Percentiles rank a stretch among this genome's conserved stretches.
Evolutionary conservation across 352 stramenopile genomes (phyloP).

Genomic region (Globisporangium sylvaticum): DNA sequence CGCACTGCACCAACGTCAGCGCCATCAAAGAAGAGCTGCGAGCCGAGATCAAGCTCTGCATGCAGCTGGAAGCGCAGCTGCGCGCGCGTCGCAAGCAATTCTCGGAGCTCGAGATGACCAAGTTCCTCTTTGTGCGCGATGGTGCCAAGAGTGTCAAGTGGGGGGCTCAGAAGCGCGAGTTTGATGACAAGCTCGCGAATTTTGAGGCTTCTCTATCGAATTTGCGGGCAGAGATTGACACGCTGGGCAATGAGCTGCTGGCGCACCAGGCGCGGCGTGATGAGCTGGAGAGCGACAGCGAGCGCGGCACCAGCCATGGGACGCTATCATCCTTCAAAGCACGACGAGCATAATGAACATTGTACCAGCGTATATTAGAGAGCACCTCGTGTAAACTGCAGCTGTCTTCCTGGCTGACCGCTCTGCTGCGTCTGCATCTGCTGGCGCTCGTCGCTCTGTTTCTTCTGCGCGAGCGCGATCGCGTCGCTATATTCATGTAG

Average conservation of each 20-base stretch:
- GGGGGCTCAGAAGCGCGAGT: conserved; percentile 47
- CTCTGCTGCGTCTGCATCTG: conserved; percentile 28
- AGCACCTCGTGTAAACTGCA: conserved; percentile 18
- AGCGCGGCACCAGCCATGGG: conserved; percentile 4
- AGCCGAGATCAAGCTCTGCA: conserved; percentile 17
- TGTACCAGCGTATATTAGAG: not conserved
- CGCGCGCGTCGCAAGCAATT: conserved; percentile 27
- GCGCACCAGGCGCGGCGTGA: not conserved
- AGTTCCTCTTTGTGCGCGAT: conserved; percentile 42
- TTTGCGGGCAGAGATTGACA: conserved; percentile 18
- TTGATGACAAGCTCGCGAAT: conserved; percentile 31
- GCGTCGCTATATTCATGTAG: conserved; percentile 70
- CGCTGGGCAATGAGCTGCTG: conserved; percentile 14
- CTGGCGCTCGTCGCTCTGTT: conserved; percentile 33
- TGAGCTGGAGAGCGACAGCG: conserved; percentile 13
- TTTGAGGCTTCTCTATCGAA: conserved; percentile 26
- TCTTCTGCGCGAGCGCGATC: conserved; percentile 63
- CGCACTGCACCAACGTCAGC: conserved; percentile 48
- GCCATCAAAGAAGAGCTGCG: conserved; percentile 21
- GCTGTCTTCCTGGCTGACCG: conserved; percentile 21
- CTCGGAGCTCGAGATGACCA: conserved; percentile 41
- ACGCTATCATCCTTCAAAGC: conserved; percentile 1
- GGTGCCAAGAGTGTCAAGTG: conserved; percentile 47
- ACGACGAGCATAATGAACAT: not conserved
- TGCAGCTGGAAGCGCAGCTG: conserved; percentile 33